Base-by-base conservation (phyloP, 2,329 filamentous ascomycete species). In the Raffaelea deltoideospora region DNA sequence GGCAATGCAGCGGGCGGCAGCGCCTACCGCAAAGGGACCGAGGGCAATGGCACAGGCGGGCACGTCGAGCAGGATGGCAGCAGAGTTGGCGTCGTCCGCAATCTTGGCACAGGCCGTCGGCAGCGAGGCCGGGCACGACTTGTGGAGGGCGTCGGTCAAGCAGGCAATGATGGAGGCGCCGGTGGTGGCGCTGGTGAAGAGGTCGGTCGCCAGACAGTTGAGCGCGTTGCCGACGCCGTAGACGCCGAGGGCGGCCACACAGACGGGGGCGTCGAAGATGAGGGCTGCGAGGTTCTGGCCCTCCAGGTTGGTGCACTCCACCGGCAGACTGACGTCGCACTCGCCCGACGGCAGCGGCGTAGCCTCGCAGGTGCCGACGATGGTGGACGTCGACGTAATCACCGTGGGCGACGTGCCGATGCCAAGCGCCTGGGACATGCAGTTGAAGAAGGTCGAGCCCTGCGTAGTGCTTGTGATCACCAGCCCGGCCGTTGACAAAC, bases 211-310 rank as follows among this genome's bases (percentile, higher is more conserved):
- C 24, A 45, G 28, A 24, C 43, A 46, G 3, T 15, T 3, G 7
- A 35, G 34, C 2, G 33, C 36, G 9, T 36, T 35, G 37, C 41
- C 47, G 35, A 48, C 40, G 14, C 43, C 48, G 33, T 47, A 47
- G 23, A 53, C 41, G 11, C 53, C 54, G 14, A 46, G 37, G 10
- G 48, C 38, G 11, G 52, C 48, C 17, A 51, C 37, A 15, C 55
- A 50, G 3, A 49, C 43, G 14, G 49, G 45, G 15, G 43, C 38
- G 35, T 52, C 43, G 21, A 48, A 50, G 33, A 53, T 48, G 22
- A 40, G 27, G 4, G 11, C 23, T 1, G 40, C 19, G 15, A 38
- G 36, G 7, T 8, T 23, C 7, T 31, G 1, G 34, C 22, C 18
- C 17, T 9, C 14, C 14, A 46, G 34, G 1, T 28, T 11, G 3